Percentiles rank a stretch among this genome's conserved stretches.
phyloP scores from a whole-genome alignment of 805 yeast genomes.

The Schwanniomyces yamadae region DNA sequence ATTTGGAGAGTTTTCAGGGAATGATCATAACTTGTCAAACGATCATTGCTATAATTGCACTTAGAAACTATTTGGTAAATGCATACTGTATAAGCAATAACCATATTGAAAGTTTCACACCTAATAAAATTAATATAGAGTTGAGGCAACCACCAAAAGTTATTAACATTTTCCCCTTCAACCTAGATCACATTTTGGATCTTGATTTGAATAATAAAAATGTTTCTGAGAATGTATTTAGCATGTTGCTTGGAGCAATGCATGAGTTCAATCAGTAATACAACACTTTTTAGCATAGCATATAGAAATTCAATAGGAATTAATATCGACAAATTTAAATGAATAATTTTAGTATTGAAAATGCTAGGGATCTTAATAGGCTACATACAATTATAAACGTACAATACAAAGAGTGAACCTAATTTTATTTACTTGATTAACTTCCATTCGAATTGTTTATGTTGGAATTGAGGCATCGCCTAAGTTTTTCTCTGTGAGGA shows the following conservation, averaged over 20 bases:
- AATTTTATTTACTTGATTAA: no score
- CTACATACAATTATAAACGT: no score
- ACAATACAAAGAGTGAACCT: no score
- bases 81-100: slow-evolving; percentile 21
- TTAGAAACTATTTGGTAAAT: slow-evolving; percentile 19
- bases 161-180: slow-evolving; percentile 7
- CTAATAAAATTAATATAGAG: slow-evolving; percentile 31
- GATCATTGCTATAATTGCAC: slow-evolving; percentile 12
- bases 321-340: no score
- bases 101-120: slow-evolving; percentile 25
- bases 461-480: slow-evolving; percentile 4
- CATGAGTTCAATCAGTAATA: slow-evolving; percentile 10
- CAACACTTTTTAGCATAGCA: slow-evolving; percentile 1
- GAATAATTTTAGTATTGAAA: no score
- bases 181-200: slow-evolving; percentile 6
- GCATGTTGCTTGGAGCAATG: slow-evolving; percentile 9
- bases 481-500: slow-evolving; percentile 4
- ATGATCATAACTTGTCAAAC: slow-evolving; percentile 10
- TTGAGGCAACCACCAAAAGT: slow-evolving; percentile 29
- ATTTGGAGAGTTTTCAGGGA: neutral
- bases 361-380: no score
- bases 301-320: neutral
- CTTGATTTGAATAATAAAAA: slow-evolving; percentile 3
- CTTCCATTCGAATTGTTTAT: slow-evolving; percentile 1
- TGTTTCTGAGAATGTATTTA: slow-evolving; percentile 5